Conservation (phyloP, 768 basidiomycete genomes). For the Lepiota brunneoincarnata region DNA sequence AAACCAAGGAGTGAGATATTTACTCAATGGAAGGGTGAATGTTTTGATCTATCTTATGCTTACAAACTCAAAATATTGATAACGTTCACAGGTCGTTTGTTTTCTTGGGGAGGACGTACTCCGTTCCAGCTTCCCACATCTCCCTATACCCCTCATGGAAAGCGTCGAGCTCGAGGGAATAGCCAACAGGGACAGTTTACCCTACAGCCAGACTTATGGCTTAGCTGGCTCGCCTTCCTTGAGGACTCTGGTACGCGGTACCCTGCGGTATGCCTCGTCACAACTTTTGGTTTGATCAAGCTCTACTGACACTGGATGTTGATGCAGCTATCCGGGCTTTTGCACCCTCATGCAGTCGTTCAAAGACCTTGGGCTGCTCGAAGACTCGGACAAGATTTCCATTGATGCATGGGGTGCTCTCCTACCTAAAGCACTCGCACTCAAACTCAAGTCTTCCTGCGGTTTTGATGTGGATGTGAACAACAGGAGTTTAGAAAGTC, state of each 20-base stretch:
- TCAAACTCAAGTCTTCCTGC: constrained; percentile 14
- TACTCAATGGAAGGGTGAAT: constrained; percentile 54
- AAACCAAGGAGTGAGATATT: constrained; percentile 67
- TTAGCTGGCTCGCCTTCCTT: constrained; percentile 38
- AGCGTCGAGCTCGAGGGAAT: constrained; percentile 74
- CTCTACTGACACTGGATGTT: background rate
- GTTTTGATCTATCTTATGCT: background rate
- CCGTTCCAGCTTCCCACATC: constrained; percentile 53
- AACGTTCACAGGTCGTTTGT: constrained; percentile 32
- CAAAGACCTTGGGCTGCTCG: constrained; percentile 66
- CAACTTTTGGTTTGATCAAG: background rate
- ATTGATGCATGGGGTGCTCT: constrained; percentile 39
- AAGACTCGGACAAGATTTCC: constrained; percentile 32
- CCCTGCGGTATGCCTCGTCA: constrained; percentile 54
- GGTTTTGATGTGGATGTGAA: background rate
- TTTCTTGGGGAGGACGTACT: constrained; percentile 58
- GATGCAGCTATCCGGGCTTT: constrained; percentile 79
- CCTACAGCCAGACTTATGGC: constrained; percentile 66
- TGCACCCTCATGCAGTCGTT: constrained; percentile 71
- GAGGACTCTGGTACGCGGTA: constrained; percentile 78
- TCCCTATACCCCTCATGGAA: constrained; percentile 54
- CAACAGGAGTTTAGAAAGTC: constrained; percentile 2
- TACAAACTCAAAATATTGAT: background rate
- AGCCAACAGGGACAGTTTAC: constrained; percentile 79
- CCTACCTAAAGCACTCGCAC: constrained; percentile 23